These are phyloP conservation scores for Solanum acaule DNA, from an alignment of 257 asterid genomes.

Conservation along the genomic window DNA sequence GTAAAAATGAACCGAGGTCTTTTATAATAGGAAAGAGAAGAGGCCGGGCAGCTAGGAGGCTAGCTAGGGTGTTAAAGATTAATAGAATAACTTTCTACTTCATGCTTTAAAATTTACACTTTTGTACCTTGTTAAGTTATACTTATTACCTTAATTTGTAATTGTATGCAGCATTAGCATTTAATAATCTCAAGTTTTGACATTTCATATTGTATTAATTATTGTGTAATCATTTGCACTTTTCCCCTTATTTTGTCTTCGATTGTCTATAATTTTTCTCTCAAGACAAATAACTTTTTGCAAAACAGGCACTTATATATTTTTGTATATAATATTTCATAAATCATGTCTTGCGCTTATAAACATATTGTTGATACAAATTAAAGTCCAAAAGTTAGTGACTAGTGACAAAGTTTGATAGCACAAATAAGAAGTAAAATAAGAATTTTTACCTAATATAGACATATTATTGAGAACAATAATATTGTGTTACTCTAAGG, in stretches of 20 bases:
- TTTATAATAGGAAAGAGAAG: background rate
- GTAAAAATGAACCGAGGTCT: too few relatives aligned
- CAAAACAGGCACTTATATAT: accelerated
- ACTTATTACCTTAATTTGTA: background rate
- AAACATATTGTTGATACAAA: background rate
- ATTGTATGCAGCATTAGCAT: background rate
- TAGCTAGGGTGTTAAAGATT: background rate
- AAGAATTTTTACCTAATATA: background rate
- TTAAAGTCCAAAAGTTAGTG: background rate
- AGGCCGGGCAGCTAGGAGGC: background rate
- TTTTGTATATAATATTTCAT: background rate
- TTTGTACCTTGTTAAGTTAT: background rate
- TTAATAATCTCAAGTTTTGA: background rate
- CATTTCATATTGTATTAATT: background rate
- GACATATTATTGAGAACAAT: background rate
- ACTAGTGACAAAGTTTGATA: background rate
- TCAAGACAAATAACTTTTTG: background rate
- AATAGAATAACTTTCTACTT: background rate
- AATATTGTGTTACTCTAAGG: background rate
- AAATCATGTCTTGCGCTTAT: background rate
- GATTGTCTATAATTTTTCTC: background rate
- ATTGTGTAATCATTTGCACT: background rate
- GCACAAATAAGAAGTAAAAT: background rate
- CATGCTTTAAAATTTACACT: background rate
- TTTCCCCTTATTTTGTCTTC: background rate